Evolutionary conservation across 2,329 filamentous ascomycete genomes (phyloP), one percentile per base, ranked within the genome.

Genomic region (Graphiopsis chlorocephala): DNA sequence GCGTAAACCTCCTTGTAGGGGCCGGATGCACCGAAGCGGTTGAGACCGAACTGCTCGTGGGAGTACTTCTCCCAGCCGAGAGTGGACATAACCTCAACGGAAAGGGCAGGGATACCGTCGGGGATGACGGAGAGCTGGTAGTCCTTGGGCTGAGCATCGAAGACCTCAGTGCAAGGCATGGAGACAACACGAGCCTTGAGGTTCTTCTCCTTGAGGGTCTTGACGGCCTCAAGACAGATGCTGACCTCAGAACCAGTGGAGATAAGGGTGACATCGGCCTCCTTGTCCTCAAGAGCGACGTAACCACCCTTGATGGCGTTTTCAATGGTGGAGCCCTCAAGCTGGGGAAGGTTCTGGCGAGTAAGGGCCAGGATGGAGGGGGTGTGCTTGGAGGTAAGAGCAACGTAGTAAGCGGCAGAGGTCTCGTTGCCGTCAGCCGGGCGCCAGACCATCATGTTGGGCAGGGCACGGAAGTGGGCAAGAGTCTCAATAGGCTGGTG

Each of bases 361-460:
- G 95, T 97, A 68, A 99, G 87, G 65, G 95, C 95, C 72, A 99
- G 83, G 81, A 99, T 95, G 80, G 88, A 92, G 71, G 95, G 95
- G 42, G 94, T 97, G 80, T 89, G 84, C 83, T 92, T 92, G 75
- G 92, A 90, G 71, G 91, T 97, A 72, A 99, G 84, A 58, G 93
- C 92, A 75, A 96, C 86, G 84, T 98, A 98, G 88, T 98, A 99
- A 72, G 95, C 94, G 75, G 93, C 94, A 77, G 91, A 96, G 74
- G 91, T 95, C 90, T 99, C 95, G 85, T 98, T 98, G 76, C 94
- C 94, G 77, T 98, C 95, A 74, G 95, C 94, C 72, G 95, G 95
- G 78, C 95, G 93, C 95, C 95, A 98, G 75, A 98, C 94, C 92
- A 98, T 97, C 86, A 90, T 91, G 90, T 99, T 99, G 77, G 95